Evolutionary conservation across 2,329 filamentous ascomycete species (phyloP).

Genomic region (Claviceps sp.): DNA sequence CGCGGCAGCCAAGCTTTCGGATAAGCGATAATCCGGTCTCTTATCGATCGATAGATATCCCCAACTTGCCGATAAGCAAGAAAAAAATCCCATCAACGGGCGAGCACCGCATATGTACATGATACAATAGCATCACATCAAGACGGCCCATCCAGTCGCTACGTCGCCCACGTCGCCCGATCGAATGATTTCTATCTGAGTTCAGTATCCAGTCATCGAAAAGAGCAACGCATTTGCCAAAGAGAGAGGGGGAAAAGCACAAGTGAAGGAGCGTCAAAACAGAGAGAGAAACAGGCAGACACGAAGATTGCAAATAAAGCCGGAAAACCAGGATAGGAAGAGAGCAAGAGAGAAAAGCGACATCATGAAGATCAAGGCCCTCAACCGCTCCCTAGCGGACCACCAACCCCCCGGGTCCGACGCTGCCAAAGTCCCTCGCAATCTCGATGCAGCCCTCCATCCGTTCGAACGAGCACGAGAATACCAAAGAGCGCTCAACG

Average conservation of each 20-base stretch:
- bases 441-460: conserved; percentile 73
- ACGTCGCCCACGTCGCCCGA: not conserved
- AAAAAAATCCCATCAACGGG: conserved; percentile 12
- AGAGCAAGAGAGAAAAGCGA: not conserved
- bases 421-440: conserved; percentile 51
- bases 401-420: conserved; percentile 55
- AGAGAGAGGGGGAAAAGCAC: too few relatives aligned
- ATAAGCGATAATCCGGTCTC: conserved; percentile 18
- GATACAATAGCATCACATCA: not conserved
- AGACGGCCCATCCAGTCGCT: not conserved
- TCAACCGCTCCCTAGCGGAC: conserved; percentile 50
- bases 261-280: not conserved
- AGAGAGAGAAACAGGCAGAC: not conserved
- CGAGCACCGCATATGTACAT: not conserved
- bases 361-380: conserved; percentile 48
- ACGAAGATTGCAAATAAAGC: not conserved
- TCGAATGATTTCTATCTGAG: not conserved
- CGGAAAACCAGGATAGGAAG: not conserved
- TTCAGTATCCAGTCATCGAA: too few relatives aligned
- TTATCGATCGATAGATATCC: conserved; percentile 13
- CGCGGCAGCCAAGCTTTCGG: conserved; percentile 7
- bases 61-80: conserved; percentile 14
- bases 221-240: too few relatives aligned
- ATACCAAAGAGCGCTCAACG: conserved; percentile 47
- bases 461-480: conserved; percentile 85